Base-by-base conservation (phyloP, 1,284 basidiomycete genomes). In the Malassezia yamatoensis region DNA sequence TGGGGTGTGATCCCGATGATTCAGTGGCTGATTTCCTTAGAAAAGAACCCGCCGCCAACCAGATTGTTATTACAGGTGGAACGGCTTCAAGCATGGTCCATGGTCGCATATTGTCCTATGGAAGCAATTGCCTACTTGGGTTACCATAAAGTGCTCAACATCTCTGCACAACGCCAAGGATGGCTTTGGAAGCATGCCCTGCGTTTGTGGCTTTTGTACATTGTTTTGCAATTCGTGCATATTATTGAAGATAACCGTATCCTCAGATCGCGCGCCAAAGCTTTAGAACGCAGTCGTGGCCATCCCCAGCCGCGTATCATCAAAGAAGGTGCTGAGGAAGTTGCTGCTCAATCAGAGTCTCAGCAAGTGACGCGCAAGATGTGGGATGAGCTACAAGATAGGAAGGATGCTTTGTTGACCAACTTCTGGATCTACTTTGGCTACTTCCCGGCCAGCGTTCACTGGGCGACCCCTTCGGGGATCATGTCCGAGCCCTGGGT, bases 381-480 rank as follows among this genome's bases (percentile, higher is more conserved):
- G 63, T 74, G 71, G 71, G 57, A 66, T 47, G 68, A 70, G 36
- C 51, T 74, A 37, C 66, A 65, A 29, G 60, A 81, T 61, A 77
- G 79, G 60, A 85, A 85, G 81, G 80, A 82, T 59, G 81, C 84
- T 13, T 83, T 85, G 56, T 82, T 83, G 79, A 84, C 82, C 57
- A 86, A 89, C 63, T 70, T 86, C 21, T 77, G 86, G 46, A 81
- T 83, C 44, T 90, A 89, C 67, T 59, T 85, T 5, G 83, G 82
- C 33, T 86, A 88, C 71, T 76, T 89, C 38, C 88, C 88, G 3
- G 75, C 88, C 53, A 86, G 88, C 4, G 74, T 88, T 48, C 88
- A 90, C 72, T 90, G 87, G 88, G 87, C 62, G 58, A 81, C 77
- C 41, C 44, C 65, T 0, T 50, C 49, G 13, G 71, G 71, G 7